Evolutionary conservation across 306 rosid genomes (phyloP), one percentile per base, ranked within the genome.

Genomic region (Herpetospermum pedunculosum): DNA sequence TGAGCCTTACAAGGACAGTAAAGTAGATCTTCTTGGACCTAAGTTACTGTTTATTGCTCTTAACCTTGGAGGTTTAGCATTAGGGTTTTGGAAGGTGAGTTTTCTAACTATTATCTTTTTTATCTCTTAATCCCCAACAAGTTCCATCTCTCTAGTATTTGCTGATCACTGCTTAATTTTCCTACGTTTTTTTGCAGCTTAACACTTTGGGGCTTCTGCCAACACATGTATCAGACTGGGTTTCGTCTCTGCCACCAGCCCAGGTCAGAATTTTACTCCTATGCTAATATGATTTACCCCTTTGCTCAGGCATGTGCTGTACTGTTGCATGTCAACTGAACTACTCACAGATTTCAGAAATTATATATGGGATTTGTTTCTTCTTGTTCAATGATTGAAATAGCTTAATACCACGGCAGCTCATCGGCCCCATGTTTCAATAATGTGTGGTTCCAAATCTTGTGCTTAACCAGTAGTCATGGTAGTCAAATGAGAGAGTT

Each of bases 211-310:
- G 99, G 52, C 88, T 95, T 77, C 96, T 95, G 81, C 99, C 99
- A 19, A 95, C 99, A 0, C 99, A 91, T 80, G 86, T 93, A 72
- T 95, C 97, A 19, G 99, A 95, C 59, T 95, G 99, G 99, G 99
- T 95, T 52, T 95, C 96, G 26, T 95, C 97, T 40, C 81, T 95
- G 72, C 78, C 92, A 54, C 99, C 97, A 72, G 90, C 99, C 72
- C 97, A 82, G 97, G 99, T 94, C 76, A 54, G 80, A 53, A 28
- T 84, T 55, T 18, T 76, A 15, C 70, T 72, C 72, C 37, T 41
- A 74, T 73, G 37, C 18, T 73, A 30, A 54, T 7, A 18, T 53
- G 48, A 54, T 76, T 55, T 67, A 62, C 68, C 1, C 55, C 26
- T 1, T 62, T 32, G 5, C 44, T 0, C 8, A 10, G 16, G 47